These are phyloP conservation scores for Allomyces arbusculus DNA, from an alignment of 192 early-diverging fungal genomes.

Conservation along the genomic window DNA sequence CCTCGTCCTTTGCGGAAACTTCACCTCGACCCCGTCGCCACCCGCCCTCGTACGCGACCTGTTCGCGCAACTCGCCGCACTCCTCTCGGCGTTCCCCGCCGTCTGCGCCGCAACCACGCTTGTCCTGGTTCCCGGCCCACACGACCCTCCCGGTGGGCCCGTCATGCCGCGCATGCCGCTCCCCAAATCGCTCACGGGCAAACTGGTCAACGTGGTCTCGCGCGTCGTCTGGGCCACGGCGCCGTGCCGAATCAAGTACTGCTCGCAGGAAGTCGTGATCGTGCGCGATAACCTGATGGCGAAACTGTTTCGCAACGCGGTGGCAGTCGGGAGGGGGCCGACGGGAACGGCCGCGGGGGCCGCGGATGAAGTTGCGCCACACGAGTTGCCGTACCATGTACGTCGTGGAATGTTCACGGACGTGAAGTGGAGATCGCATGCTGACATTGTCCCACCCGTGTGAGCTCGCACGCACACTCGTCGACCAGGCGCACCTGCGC, in stretches of 20 bases:
- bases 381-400: constrained; percentile 11
- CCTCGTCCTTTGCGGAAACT: constrained; percentile 75
- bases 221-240: constrained; percentile 53
- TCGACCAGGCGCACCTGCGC: constrained; percentile 68
- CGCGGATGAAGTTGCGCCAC: constrained; percentile 7
- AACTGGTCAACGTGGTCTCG: constrained; percentile 32
- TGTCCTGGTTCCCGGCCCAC: constrained; percentile 73
- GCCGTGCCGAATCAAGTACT: constrained; percentile 77
- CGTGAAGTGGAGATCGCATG: background rate
- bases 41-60: constrained; percentile 7
- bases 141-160: constrained; percentile 58
- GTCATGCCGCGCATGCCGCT: constrained; percentile 54
- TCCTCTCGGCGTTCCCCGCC: constrained; percentile 41
- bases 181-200: constrained; percentile 44
- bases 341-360: too few species aligned
- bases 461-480: constrained; percentile 54
- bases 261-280: constrained; percentile 74
- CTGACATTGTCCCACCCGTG: constrained; percentile 1
- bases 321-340: too few species aligned
- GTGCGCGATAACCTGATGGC: constrained; percentile 70
- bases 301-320: constrained; percentile 43
- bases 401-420: constrained; percentile 1
- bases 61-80: constrained; percentile 34
- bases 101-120: constrained; percentile 43
- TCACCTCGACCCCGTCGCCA: constrained; percentile 48